Evolutionary conservation across 225 moss, liverwort and hornwort species (phyloP).

Genomic region (Ulota crispa): DNA sequence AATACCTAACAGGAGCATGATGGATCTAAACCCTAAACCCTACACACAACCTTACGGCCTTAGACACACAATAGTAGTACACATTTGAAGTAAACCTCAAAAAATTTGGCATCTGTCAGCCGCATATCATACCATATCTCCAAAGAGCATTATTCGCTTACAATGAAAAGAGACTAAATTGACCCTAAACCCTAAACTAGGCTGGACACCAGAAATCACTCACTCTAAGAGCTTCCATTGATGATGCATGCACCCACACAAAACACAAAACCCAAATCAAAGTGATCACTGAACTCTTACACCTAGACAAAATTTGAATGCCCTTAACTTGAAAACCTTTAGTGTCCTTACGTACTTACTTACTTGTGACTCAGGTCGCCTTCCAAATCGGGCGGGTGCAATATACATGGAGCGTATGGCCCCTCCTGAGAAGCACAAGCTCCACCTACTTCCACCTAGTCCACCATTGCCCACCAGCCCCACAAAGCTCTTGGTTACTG

Average conservation of each 20-base stretch:
- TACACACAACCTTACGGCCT: neutral
- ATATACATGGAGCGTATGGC: constrained; percentile 19
- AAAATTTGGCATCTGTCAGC: neutral
- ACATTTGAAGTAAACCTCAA: neutral
- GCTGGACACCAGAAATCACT: neutral
- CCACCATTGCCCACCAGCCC: neutral
- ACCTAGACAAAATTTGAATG: neutral
- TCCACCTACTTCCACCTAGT: constrained; percentile 7
- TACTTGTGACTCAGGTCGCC: constrained; percentile 29
- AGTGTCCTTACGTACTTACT: neutral
- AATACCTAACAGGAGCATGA: neutral
- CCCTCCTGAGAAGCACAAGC: neutral
- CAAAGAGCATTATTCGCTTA: neutral
- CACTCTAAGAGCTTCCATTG: neutral
- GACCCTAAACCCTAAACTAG: neutral
- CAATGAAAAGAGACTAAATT: neutral
- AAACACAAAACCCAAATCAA: neutral
- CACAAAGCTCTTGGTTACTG: neutral
- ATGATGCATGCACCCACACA: neutral
- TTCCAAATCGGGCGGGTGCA: constrained; percentile 13
- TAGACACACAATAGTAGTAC: neutral
- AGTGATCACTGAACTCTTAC: neutral
- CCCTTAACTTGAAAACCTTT: neutral
- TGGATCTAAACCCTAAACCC: neutral
- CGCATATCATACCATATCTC: neutral